Base-by-base conservation (phyloP, 441 rosid species). In the Brassica balearica region DNA sequence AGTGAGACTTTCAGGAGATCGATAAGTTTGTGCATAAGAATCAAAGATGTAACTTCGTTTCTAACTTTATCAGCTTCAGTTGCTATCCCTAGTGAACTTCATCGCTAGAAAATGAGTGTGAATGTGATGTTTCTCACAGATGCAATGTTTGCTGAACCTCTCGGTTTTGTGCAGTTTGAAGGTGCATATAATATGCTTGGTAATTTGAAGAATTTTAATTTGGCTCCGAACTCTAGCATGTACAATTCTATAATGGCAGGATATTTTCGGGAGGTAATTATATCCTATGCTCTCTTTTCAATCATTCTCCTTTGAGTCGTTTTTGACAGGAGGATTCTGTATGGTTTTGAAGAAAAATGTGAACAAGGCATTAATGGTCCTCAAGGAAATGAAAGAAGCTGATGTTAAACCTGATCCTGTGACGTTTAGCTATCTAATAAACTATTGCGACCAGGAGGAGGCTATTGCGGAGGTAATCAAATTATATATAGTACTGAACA, bases 201-300 rank as follows among this genome's bases (percentile, higher is more conserved):
- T 75, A 89, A 85, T 84, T 32, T 90, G 85, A 86, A 85, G 92
- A 86, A 90, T 74, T 79, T 86, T 75, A 82, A 86, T 74, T 63
- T 93, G 85, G 64, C 51, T 17, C 97, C 93, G 8, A 87, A 86
- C 34, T 68, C 88, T 75, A 71, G 69, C 88, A 90, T 95, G 90
- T 95, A 87, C 85, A 95, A 93, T 68, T 76, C 88, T 69, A 88
- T 95, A 77, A 82, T 95, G 89, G 89, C 71, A 65, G 98, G 95
- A 73, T 91, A 86, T 76, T 95, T 83, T 74, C 92, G 91, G 68
- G 89, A 93, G 94, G 98, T 95, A 76, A 82, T 77, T 69, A 82
- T 80, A 75, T 58, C 82, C 46, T 36, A 23, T 62, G 23, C 59
- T 15, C 74, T 62, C 65, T 61, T 51, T 62, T 53, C 59, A 36